Percentiles rank a stretch among this genome's conserved stretches.
These are phyloP conservation scores for Candida sanyiensis DNA, from an alignment of 805 yeast species.

Conservation along the genomic window DNA sequence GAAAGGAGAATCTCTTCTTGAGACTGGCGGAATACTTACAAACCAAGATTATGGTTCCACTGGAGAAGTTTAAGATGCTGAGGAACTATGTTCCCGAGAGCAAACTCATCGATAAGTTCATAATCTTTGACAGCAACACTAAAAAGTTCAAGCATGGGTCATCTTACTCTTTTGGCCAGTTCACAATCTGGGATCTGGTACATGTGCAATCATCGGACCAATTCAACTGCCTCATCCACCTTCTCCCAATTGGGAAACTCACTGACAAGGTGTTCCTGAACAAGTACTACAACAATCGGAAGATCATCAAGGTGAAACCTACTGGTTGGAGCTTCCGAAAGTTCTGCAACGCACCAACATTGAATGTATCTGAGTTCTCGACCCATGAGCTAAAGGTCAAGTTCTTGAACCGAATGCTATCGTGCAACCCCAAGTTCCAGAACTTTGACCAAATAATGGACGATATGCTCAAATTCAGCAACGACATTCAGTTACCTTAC, in stretches of 20 bases:
- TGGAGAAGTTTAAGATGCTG: conserved; percentile 27
- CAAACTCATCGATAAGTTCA: background rate
- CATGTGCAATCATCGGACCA: conserved; percentile 3
- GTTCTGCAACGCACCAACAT: conserved; percentile 10
- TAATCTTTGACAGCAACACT: conserved; percentile 1
- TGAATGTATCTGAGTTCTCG: background rate
- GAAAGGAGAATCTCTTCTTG: conserved; percentile 83
- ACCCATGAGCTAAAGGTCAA: background rate
- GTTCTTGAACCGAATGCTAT: conserved; percentile 3
- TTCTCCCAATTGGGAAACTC: conserved; percentile 62
- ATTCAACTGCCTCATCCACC: conserved; percentile 46
- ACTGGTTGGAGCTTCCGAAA: conserved; percentile 81
- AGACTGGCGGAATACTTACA: conserved; percentile 47
- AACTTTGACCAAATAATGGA: conserved; percentile 5
- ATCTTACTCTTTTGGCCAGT: conserved; percentile 5
- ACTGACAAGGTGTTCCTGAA: conserved; percentile 29
- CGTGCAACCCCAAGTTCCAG: conserved; percentile 2
- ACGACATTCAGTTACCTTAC: conserved; percentile 53
- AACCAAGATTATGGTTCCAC: conserved; percentile 46
- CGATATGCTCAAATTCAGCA: conserved; percentile 29
- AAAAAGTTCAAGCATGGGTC: conserved; percentile 9
- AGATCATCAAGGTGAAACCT: conserved; percentile 69
- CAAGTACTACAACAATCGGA: conserved; percentile 18
- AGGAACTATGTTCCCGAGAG: conserved; percentile 4
- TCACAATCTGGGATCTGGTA: conserved; percentile 4